A percentile compares a stretch with the other conserved stretches of the same genome.
Evolutionary conservation across 805 yeast genomes (phyloP).

Genomic region (Wickerhamiella siamensis): DNA sequence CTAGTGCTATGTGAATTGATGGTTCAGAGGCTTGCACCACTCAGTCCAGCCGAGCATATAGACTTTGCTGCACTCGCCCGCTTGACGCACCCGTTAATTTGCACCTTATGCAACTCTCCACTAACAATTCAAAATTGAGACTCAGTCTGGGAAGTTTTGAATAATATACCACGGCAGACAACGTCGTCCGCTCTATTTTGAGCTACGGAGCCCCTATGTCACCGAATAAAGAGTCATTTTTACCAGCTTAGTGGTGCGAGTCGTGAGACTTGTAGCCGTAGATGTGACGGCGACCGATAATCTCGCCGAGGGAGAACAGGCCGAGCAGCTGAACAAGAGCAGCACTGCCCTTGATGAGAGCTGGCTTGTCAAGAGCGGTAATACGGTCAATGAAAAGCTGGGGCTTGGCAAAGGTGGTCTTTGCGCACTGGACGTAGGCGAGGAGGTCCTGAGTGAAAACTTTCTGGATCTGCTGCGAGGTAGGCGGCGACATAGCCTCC

Average conservation of each 20-base stretch:
- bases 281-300: conserved; percentile 86
- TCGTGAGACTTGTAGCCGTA: conserved; percentile 49
- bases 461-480: conserved; percentile 56
- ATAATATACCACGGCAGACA: background rate
- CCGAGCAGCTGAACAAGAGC: conserved; percentile 77
- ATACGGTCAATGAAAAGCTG: conserved; percentile 36
- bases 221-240: background rate
- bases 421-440: conserved; percentile 9
- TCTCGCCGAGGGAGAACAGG: conserved; percentile 86
- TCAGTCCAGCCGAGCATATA: too few species aligned
- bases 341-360: conserved; percentile 52
- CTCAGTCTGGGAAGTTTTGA: background rate
- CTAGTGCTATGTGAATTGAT: too few species aligned
- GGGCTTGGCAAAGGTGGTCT: conserved; percentile 38
- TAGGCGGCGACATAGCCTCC: conserved; percentile 90
- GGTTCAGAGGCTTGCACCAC: too few species aligned
- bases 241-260: background rate
- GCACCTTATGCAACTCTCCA: too few species aligned
- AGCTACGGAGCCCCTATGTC: background rate
- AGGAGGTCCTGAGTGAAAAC: conserved; percentile 45
- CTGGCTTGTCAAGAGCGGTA: conserved; percentile 38
- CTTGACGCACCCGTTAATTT: too few species aligned
- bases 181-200: background rate
- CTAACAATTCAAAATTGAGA: too few species aligned
- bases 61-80: too few species aligned